These are phyloP conservation scores for Vitis labrusca DNA, from an alignment of 164 flowering plant genomes.

Conservation along the genomic window DNA sequence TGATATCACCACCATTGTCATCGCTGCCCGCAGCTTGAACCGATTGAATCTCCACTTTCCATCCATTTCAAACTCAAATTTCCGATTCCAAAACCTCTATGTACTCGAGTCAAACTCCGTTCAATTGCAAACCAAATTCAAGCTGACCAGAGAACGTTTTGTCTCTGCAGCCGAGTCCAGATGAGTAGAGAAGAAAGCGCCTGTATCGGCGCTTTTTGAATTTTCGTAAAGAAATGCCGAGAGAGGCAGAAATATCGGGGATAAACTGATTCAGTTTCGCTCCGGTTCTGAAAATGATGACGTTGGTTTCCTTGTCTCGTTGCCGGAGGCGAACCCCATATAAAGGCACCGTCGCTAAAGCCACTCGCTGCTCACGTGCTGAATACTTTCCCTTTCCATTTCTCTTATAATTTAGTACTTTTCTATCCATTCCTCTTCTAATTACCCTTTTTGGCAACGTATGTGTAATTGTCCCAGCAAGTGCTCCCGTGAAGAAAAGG, in stretches of 20 bases:
- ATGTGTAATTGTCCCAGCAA: too few species aligned
- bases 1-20: conserved; percentile 8
- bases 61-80: conserved; percentile 10
- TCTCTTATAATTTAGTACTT: neutral
- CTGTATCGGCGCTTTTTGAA: neutral
- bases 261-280: neutral
- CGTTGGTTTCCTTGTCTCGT: neutral
- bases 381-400: neutral
- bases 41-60: conserved; percentile 19
- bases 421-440: neutral
- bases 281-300: too few species aligned
- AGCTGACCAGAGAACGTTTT: neutral
- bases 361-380: conserved; percentile 2
- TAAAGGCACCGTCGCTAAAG: conserved; percentile 18
- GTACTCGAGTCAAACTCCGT: neutral
- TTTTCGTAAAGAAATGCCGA: too few species aligned
- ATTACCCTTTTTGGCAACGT: too few species aligned
- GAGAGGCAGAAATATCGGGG: conserved; percentile 2
- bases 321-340: neutral
- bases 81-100: neutral
- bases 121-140: neutral
- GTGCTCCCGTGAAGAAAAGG: too few species aligned
- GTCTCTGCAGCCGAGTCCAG: conserved; percentile 5
- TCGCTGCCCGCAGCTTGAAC: conserved; percentile 7
- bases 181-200: conserved; percentile 22